Evolutionary conservation across 768 basidiomycete species (phyloP), one percentile per base, ranked within the genome.

Genomic region (Mycena alexandri): DNA sequence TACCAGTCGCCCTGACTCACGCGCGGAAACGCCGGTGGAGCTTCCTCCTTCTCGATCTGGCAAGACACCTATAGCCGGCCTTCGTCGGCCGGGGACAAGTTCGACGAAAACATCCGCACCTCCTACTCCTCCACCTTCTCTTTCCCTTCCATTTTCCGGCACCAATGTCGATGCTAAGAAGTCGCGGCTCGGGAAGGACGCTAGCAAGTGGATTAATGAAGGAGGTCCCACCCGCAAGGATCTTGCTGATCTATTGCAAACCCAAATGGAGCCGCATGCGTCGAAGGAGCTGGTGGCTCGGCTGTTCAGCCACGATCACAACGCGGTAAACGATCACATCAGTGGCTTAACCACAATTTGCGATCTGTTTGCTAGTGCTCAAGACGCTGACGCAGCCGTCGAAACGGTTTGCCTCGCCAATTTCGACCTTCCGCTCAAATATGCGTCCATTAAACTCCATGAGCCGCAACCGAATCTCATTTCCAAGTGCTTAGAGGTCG

Each of bases 241-340:
- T 73, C 84, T 98, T 16, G 87, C 91, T 42, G 97, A 98, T 46
- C 80, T 90, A 14, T 82, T 99, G 53, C 92, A 94, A 72, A 88
- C 85, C 69, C 98, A 99, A 78, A 98, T 99, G 95, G 95, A 96
- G 71, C 85, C 90, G 11, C 87, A 92, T 73, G 84, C 87, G 8
- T 92, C 92, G 4, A 89, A 91, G 67, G 92, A 96, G 2, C 79
- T 99, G 3, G 77, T 93, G 14, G 79, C 87, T 6, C 88, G 88
- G 33, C 83, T 99, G 33, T 99, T 98, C 82, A 98, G 97, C 74
- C 93, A 93, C 67, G 98, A 98, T 73, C 98, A 98, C 77, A 94
- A 92, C 71, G 94, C 96, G 8, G 91, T 98, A 70, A 96, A 95
- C 72, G 98, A 99, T 76, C 90, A 93, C 73, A 85, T 97, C 59